Percentiles rank a stretch among this genome's conserved stretches.
Evolutionary conservation across 164 flowering plant genomes (phyloP).

Genomic region (Hamamelis virginiana): DNA sequence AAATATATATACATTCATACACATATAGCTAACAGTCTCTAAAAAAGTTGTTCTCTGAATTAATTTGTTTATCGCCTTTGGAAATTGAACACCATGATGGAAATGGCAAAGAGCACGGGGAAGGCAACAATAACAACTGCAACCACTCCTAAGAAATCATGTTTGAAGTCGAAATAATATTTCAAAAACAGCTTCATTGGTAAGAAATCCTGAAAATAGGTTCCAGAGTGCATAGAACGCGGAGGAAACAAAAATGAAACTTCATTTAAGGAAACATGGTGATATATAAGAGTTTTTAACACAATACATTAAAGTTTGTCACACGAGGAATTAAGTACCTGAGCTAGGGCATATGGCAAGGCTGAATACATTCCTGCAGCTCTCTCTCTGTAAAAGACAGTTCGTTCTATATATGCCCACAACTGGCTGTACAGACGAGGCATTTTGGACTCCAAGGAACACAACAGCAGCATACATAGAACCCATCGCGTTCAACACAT

Average conservation of each 20-base stretch:
- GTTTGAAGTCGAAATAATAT: too few relatives aligned
- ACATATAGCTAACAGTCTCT: too few relatives aligned
- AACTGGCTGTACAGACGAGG: conserved; percentile 59
- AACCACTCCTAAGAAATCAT: too few relatives aligned
- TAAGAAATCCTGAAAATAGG: too few relatives aligned
- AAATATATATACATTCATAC: too few relatives aligned
- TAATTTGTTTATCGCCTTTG: too few relatives aligned
- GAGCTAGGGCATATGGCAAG: conserved; percentile 58
- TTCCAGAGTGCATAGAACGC: too few relatives aligned
- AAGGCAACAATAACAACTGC: too few relatives aligned
- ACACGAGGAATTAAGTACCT: conserved; percentile 24
- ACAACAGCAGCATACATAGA: conserved; percentile 62
- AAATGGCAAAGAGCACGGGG: too few relatives aligned
- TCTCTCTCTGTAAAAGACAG: conserved; percentile 57
- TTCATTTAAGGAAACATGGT: not conserved
- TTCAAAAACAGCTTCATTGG: too few relatives aligned
- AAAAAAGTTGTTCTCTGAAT: too few relatives aligned
- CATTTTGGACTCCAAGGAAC: conserved; percentile 52
- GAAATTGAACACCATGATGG: too few relatives aligned
- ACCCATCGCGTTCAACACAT: conserved; percentile 58
- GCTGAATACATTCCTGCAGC: conserved; percentile 71
- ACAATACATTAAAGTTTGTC: not conserved
- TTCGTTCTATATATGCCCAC: conserved; percentile 55
- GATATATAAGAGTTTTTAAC: not conserved
- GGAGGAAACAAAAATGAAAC: not conserved